These are phyloP conservation scores for Metahyphopichia silvanorum DNA, from an alignment of 805 yeast genomes.

Conservation along the genomic window DNA sequence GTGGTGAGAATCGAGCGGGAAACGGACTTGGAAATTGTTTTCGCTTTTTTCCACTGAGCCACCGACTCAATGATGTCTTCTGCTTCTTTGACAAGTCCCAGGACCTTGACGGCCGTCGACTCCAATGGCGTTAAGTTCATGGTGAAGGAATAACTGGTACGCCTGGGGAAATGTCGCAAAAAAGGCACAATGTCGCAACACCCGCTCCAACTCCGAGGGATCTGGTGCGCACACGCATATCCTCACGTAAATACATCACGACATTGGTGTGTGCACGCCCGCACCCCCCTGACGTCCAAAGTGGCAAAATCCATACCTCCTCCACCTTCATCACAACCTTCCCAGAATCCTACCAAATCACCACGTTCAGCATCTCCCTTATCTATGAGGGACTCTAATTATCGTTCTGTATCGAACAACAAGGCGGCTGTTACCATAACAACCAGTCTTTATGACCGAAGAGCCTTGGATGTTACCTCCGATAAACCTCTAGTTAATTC, in stretches of 20 bases:
- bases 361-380: too few species aligned
- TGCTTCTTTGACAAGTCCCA: neutral
- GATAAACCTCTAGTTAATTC: conserved; percentile 91
- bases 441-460: conserved; percentile 81
- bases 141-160: too few species aligned
- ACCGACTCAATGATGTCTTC: neutral
- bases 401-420: conserved; percentile 72
- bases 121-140: conserved; percentile 1
- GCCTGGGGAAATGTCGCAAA: too few species aligned
- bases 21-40: neutral
- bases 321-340: too few species aligned
- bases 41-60: neutral
- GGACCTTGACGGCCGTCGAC: neutral
- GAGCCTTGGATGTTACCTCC: conserved; percentile 88
- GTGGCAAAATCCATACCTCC: too few species aligned
- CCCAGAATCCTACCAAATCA: too few species aligned
- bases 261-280: too few species aligned
- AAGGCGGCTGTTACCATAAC: conserved; percentile 92
- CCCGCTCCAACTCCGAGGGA: too few species aligned
- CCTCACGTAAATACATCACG: too few species aligned
- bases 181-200: too few species aligned
- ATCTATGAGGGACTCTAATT: conserved; percentile 85
- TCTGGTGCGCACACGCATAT: too few species aligned
- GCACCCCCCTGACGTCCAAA: too few species aligned
- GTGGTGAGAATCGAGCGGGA: neutral